Base-by-base conservation (phyloP, 495 filamentous ascomycete species). In the Paragyromitra xinjiangensis region DNA sequence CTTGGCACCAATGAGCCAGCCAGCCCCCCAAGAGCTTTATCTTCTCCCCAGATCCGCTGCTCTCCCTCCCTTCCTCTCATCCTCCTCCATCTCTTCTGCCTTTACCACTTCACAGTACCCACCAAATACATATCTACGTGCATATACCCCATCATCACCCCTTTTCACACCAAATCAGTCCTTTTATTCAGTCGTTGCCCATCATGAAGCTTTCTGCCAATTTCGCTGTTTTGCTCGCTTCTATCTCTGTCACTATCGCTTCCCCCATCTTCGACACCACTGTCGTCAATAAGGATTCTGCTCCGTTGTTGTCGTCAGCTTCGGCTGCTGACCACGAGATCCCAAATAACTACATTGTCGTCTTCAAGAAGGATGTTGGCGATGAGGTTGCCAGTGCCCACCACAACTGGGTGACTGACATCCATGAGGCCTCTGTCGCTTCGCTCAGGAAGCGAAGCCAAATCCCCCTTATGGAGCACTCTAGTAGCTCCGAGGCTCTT, bases 321-420 rank as follows among this genome's bases (percentile, higher is more conserved):
- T 91, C 91, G 80, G 87, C 93, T 37, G 85, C 92, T 78, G 85
- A 86, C 70, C 81, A 82, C 53, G 88, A 90, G 80, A 89, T 99
- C 44, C 92, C 93, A 59, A 92, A 97, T 86, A 93, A 93, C 50
- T 99, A 98, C 84, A 97, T 99, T 85, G 86, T 99, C 85, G 93
- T 97, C 78, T 98, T 99, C 89, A 98, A 99, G 90, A 92, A 95
- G 84, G 93, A 98, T 83, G 91, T 99, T 68, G 86, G 87, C 72
- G 84, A 90, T 29, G 85, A 85, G 22, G 86, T 88, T 65, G 93
- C 92, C 12, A 83, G 88, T 29, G 88, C 87, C 79, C 96, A 99
- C 83, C 94, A 97, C 83, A 89, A 84, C 83, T 99, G 96, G 96
- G 91, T 99, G 81, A 90, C 97, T 87, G 88, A 92, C 85, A 88